These are phyloP conservation scores for Sonneratia caseolaris DNA, from an alignment of 345 rosid genomes.

Conservation along the genomic window DNA sequence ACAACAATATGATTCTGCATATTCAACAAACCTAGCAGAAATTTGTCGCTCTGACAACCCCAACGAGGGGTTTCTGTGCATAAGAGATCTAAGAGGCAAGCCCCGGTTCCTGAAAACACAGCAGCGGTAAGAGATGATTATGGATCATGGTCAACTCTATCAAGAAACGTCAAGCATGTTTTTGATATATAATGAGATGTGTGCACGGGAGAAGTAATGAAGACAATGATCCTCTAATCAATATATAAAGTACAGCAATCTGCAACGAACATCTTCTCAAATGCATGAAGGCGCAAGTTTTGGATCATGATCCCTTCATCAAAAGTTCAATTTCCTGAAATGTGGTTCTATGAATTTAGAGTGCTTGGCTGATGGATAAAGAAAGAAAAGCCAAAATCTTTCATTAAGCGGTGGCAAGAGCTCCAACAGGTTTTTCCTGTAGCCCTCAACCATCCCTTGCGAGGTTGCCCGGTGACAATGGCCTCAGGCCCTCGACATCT, in stretches of 20 bases:
- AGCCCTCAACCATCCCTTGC: too few relatives aligned
- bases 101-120: conserved; percentile 26
- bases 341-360: neutral
- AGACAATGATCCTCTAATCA: neutral
- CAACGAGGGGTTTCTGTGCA: conserved; percentile 32
- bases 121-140: neutral
- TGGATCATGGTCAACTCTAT: neutral
- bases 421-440: too few relatives aligned
- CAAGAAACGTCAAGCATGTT: neutral
- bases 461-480: too few relatives aligned
- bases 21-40: neutral
- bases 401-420: too few relatives aligned
- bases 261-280: neutral
- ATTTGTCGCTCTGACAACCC: conserved; percentile 18
- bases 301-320: neutral
- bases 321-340: neutral
- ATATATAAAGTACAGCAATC: neutral
- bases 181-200: neutral
- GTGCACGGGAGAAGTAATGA: neutral
- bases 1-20: neutral
- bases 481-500: too few relatives aligned
- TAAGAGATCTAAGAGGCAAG: conserved; percentile 53
- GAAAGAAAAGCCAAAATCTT: too few relatives aligned
- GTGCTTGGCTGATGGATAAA: neutral
- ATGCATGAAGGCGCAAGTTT: neutral